Conservation (phyloP, 2,329 filamentous ascomycete genomes). For the Venturia asperata region DNA sequence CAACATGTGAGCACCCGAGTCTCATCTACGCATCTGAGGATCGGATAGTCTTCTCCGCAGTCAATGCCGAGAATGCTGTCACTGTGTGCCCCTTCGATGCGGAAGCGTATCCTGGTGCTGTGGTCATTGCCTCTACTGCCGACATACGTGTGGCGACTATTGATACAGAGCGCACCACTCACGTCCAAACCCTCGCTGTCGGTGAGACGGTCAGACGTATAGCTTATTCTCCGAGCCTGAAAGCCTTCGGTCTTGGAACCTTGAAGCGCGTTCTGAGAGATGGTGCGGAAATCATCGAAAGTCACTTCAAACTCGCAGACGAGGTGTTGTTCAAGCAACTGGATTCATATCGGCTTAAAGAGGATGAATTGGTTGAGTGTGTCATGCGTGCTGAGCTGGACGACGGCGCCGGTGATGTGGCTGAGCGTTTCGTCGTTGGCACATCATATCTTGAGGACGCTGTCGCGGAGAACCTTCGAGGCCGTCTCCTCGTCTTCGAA, state of each 20-base stretch:
- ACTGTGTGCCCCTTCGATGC: slow-evolving; percentile 77
- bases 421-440: slow-evolving; percentile 83
- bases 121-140: slow-evolving; percentile 69
- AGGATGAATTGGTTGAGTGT: slow-evolving; percentile 73
- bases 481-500: slow-evolving; percentile 78
- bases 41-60: slow-evolving; percentile 83
- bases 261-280: slow-evolving; percentile 65
- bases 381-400: slow-evolving; percentile 70
- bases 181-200: slow-evolving; percentile 73
- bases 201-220: slow-evolving; percentile 79
- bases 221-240: slow-evolving; percentile 71
- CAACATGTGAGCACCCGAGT: slow-evolving; percentile 88
- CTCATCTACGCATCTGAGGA: slow-evolving; percentile 87
- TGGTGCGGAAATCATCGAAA: slow-evolving; percentile 68
- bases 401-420: slow-evolving; percentile 48
- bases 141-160: slow-evolving; percentile 74
- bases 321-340: slow-evolving; percentile 79
- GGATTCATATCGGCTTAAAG: slow-evolving; percentile 59
- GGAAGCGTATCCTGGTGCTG: slow-evolving; percentile 69
- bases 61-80: slow-evolving; percentile 79
- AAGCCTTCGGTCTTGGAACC: slow-evolving; percentile 80
- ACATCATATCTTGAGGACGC: slow-evolving; percentile 70
- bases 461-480: slow-evolving; percentile 47
- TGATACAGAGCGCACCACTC: slow-evolving; percentile 78
- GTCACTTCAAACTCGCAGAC: slow-evolving; percentile 82